Base-by-base conservation (phyloP, 179 eudicot genomes). In the Spinacia oleracea region DNA sequence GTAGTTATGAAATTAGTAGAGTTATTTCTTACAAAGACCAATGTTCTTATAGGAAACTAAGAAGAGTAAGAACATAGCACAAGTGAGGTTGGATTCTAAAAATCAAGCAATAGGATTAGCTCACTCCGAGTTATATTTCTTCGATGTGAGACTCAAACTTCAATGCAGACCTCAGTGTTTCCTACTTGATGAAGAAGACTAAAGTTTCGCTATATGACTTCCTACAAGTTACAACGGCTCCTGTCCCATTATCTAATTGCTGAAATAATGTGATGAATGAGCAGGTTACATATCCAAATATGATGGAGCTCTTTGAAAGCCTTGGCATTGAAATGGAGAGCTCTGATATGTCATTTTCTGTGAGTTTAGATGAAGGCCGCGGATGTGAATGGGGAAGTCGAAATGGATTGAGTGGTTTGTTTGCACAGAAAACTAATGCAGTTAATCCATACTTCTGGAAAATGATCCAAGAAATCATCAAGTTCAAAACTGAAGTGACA, bases 231-330 rank as follows among this genome's bases (percentile, higher is more conserved):
- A 42, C 45, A 42, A 15, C 5, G 40, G 40, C 3, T 38, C 40
- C 40, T 38, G 4, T 38, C 4, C 1, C 40, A 3, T 3, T 40
- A 42, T 29, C 81, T 81, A 58, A 72, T 55, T 20, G 46, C 2
- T 2, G 63, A 31, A 76, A 67, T 16, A 38, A 11, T 32, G 31
- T 11, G 42, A 72, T 23, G 31, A 66, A 71, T 83, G 63, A 48
- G 73, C 93, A 94, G 98, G 98, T 93, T 16, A 94, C 98, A n/a
- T 91, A 91, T 86, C 98, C 97, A 80, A 88, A 93, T 81, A 90
- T 93, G 97, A 83, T 91, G 94, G 93, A 91, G 81, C 87, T 93
- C 43, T 94, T 94, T 60, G 98, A 94, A 85, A 86, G 46, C 67
- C 94, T 94, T 64, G 97, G 96, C 18, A 84, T 94, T 45, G 98